These are phyloP conservation scores for Trichophyton schoenleinii DNA, from an alignment of 2,329 filamentous ascomycete species.

Conservation along the genomic window DNA sequence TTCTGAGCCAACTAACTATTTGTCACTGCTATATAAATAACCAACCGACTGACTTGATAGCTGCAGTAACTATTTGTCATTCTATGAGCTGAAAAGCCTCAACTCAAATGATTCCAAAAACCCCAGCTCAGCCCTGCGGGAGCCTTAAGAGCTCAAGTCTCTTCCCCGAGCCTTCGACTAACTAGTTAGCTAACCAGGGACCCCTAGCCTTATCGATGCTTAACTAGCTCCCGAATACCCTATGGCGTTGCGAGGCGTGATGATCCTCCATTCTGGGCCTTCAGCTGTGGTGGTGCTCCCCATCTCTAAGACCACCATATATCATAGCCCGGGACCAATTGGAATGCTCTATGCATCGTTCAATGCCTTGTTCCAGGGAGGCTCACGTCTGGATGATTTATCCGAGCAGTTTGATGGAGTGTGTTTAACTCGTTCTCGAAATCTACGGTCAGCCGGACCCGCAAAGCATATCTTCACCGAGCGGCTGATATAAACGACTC, in stretches of 20 bases:
- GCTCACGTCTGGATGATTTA: background rate
- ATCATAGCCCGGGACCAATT: background rate
- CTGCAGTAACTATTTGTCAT: background rate
- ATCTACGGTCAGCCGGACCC: background rate
- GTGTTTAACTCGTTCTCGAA: background rate
- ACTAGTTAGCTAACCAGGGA: background rate
- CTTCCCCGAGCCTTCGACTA: background rate
- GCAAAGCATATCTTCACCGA: background rate
- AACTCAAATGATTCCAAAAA: constrained; percentile 1
- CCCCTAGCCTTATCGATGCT: background rate
- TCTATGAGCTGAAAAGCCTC: background rate
- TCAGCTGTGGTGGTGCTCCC: background rate
- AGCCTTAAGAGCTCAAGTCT: background rate
- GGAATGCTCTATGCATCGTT: background rate
- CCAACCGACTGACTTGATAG: no score
- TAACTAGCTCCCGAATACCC: background rate
- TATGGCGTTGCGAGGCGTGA: background rate
- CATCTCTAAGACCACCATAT: background rate
- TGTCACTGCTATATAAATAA: background rate
- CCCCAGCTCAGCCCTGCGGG: background rate
- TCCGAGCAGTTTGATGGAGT: background rate
- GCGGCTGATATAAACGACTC: no score
- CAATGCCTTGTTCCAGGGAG: background rate
- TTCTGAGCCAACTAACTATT: background rate
- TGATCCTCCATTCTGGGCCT: background rate